Evolutionary conservation across 345 rosid genomes (phyloP), one percentile per base, ranked within the genome.

Genomic region (Boechera stricta): DNA sequence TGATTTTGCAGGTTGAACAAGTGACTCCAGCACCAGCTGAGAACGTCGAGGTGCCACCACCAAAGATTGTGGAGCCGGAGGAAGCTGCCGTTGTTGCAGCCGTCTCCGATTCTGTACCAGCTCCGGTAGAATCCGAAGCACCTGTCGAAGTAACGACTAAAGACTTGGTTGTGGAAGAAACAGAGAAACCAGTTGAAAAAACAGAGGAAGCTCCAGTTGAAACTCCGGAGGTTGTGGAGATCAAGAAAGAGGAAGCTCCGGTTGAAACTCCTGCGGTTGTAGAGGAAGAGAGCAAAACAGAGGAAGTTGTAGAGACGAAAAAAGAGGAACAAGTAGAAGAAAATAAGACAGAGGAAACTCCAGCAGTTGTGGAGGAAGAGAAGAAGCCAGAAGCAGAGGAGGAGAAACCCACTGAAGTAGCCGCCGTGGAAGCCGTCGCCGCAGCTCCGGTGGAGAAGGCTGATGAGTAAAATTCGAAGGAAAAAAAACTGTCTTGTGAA

Each of bases 1-100:
- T 73, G 54, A 12, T 47, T 62, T 68, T 73, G 67, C 45, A 79
- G 82, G 79, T 79, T 79, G 71, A 74, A 62, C 78, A 79, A 73
- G 75, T 69, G 75, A 79, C 67, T 54, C 78, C 70, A 73, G 60
- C 2, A 63, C 47, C 67, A 61, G 53, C 79, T 45, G 82, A 79
- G 66, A 74, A 45, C 64, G 63, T 72, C 6, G 82, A 73, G 53
- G 74, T 79, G 38, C 16, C 75, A 74, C 52, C 74, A 45, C 70
- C 64, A 73, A 79, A 79, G 75, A 24, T 70, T 4, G 71, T 60
- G 45, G 78, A 60, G 65, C 21, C 56, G 7, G 73, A 33, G 24
- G 59, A 59, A 67, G 12, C 13, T 41, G 13, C 4, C 4, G 13
- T 1, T 5, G 13, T 44, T 0, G 29, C 48, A 1, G 41, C 24